Percentiles rank a stretch among this genome's conserved stretches.
Conservation (phyloP, 1,284 basidiomycete genomes). For the Meira miltonrushii region DNA sequence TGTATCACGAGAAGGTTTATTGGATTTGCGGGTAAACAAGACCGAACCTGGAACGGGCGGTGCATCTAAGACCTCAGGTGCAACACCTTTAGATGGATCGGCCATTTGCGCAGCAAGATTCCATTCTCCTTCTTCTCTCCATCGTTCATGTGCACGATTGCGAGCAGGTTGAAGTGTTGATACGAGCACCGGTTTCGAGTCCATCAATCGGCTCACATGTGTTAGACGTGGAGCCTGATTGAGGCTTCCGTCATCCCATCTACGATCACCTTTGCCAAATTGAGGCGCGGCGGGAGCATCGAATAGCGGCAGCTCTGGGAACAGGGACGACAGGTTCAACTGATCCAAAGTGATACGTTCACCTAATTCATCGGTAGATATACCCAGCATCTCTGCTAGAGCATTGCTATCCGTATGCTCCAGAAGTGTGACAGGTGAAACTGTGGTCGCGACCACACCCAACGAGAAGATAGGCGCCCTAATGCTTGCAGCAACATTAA, state of each 20-base stretch:
- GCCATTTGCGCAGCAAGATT: slow-evolving; percentile 36
- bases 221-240: slow-evolving; percentile 48
- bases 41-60: slow-evolving; percentile 31
- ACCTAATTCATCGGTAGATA: slow-evolving; percentile 26
- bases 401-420: slow-evolving; percentile 36
- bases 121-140: slow-evolving; percentile 54
- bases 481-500: slow-evolving; percentile 36
- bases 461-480: slow-evolving; percentile 47
- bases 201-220: slow-evolving; percentile 58
- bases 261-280: slow-evolving; percentile 54
- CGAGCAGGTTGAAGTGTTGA: slow-evolving; percentile 58
- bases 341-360: slow-evolving; percentile 29
- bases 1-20: slow-evolving; percentile 45
- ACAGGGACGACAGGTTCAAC: slow-evolving; percentile 40
- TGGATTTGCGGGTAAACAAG: slow-evolving; percentile 51
- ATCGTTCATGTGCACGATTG: slow-evolving; percentile 54
- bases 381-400: slow-evolving; percentile 32
- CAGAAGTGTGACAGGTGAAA: slow-evolving; percentile 39
- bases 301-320: slow-evolving; percentile 58
- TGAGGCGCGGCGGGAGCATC: slow-evolving; percentile 38
- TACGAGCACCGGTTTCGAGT: slow-evolving; percentile 59
- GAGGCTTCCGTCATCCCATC: slow-evolving; percentile 54
- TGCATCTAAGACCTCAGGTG: slow-evolving; percentile 22
- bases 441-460: slow-evolving; percentile 34
- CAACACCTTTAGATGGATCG: slow-evolving; percentile 31